A percentile compares a stretch with the other conserved stretches of the same genome.
These are phyloP conservation scores for Polygonum maritimum DNA, from an alignment of 148 eudicot genomes.

Conservation along the genomic window DNA sequence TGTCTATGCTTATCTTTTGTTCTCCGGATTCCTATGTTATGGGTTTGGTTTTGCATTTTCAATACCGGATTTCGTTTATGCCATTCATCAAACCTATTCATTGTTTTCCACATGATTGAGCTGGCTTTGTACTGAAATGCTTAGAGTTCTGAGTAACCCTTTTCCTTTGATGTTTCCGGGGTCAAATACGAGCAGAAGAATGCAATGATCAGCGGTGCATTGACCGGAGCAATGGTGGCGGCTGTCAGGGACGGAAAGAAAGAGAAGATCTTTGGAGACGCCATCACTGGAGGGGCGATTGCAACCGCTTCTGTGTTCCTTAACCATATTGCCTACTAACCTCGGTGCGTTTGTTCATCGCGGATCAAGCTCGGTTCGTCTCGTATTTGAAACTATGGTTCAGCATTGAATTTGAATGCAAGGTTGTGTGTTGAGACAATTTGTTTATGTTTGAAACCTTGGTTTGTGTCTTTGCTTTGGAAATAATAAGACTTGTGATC, in stretches of 20 bases:
- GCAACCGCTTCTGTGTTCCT: slow-evolving; percentile 84
- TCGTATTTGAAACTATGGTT: neutral
- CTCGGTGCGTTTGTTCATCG: neutral
- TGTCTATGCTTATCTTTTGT: too few relatives aligned
- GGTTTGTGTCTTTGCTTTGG: neutral
- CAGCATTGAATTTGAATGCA: neutral
- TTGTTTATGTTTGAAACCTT: neutral
- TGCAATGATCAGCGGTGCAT: slow-evolving; percentile 64
- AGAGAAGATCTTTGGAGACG: slow-evolving; percentile 63
- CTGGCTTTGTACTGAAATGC: neutral
- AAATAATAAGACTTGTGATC: neutral
- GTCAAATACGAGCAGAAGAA: slow-evolving; percentile 43
- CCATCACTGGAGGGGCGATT: slow-evolving; percentile 75
- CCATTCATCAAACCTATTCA: neutral
- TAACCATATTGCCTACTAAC: slow-evolving; percentile 31
- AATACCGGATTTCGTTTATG: neutral
- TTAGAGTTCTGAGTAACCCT: neutral
- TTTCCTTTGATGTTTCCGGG: neutral
- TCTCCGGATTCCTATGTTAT: too few relatives aligned
- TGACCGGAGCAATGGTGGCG: slow-evolving; percentile 73
- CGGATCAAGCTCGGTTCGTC: neutral
- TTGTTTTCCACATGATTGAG: neutral
- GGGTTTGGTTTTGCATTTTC: neutral
- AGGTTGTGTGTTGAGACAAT: neutral
- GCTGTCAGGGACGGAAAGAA: slow-evolving; percentile 33